Conservation (phyloP, 2,329 filamentous ascomycete species). For the Trichoderma sp. region DNA sequence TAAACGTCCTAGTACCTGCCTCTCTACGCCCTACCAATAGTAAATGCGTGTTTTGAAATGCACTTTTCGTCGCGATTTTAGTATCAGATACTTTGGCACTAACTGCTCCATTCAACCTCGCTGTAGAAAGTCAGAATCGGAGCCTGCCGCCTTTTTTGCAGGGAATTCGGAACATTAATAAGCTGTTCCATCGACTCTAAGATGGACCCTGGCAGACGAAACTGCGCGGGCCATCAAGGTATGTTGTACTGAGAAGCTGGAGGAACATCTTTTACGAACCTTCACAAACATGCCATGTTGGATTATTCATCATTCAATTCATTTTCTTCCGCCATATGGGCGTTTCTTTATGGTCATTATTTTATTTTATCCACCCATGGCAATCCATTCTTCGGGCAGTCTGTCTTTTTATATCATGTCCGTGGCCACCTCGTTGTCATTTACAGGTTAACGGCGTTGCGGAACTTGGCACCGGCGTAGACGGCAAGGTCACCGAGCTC, state of each 20-base stretch:
- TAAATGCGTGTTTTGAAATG: background rate
- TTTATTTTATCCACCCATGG: conserved; percentile 2
- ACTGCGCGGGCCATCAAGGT: background rate
- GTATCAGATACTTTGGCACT: background rate
- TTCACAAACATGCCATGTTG: background rate
- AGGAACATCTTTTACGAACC: background rate
- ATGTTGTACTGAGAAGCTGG: background rate
- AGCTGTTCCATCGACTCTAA: background rate
- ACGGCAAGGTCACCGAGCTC: conserved; percentile 89
- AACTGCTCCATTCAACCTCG: background rate
- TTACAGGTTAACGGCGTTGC: conserved; percentile 85
- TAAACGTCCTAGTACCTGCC: background rate
- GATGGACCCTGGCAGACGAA: background rate
- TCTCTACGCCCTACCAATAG: background rate
- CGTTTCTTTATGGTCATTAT: conserved; percentile 13
- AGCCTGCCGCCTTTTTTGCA: background rate
- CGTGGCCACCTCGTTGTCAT: background rate
- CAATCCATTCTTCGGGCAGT: background rate
- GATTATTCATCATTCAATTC: conserved; percentile 5
- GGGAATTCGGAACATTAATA: background rate
- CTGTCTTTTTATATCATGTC: background rate
- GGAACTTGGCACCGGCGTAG: conserved; percentile 91
- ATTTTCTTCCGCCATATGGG: conserved; percentile 11
- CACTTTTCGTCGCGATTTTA: background rate
- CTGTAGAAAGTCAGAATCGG: background rate